Base-by-base conservation (phyloP, 768 basidiomycete species). In the Termitomyces sp. region DNA sequence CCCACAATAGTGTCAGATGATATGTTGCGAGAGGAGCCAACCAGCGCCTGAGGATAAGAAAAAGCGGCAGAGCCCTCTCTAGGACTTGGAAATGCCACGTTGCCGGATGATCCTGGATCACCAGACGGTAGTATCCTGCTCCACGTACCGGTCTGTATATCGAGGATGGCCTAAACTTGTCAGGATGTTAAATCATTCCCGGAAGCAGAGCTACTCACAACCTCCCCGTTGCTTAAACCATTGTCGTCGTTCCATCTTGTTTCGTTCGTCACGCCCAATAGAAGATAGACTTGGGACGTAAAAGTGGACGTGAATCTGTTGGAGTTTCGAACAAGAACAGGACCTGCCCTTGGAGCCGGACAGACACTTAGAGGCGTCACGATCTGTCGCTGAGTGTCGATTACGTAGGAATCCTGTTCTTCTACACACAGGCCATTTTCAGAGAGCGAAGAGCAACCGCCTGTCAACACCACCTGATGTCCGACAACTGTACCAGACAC, bases 61-160 rank as follows among this genome's bases (percentile, higher is more conserved):
- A 90, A 69, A 1, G 81, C 86, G 9, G 79, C 81, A 15, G 90
- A 86, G 39, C 91, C 91, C 70, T 86, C 78, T 50, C 91, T 85
- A 46, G 88, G 85, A 30, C 76, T 74, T 8, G 91, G 91, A 67
- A 81, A 88, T 20, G 78, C 65, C 7, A 73, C 72, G 15, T 67
- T 69, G 42, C 81, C 81, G 20, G 75, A 66, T n/a, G 75, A 70
- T 18, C 76, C 80, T 45, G 91, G 91, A 68, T 93, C 90, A 37
- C 89, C 89, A 37, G 91, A 78, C 41, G 91, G 91, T 37, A 92
- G 70, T 18, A 90, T 70, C 63, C 91, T 81, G 49, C 82, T 84
- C 91, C 89, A 93, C 9, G 79, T 74, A 6, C 81, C 86, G 2
- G 84, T 80, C 36, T 77, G 73, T 34, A 78, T 75, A 62, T 90